Evolutionary conservation across 2,329 filamentous ascomycete genomes (phyloP).

Genomic region (Beauveria medogensis): DNA sequence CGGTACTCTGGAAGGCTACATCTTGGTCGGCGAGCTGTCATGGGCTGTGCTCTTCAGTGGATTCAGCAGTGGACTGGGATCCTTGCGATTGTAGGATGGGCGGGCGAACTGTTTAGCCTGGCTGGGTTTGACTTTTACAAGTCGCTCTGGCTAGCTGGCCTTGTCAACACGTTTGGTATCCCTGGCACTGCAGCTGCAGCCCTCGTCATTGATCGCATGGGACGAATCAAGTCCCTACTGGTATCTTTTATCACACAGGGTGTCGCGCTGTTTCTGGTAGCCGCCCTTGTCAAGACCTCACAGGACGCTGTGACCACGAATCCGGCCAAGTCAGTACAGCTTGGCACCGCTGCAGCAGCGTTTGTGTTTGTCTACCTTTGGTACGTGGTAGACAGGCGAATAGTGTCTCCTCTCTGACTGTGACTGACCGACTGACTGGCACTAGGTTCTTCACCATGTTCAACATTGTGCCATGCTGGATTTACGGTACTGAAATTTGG

Average conservation of each 20-base stretch:
- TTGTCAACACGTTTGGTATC: conserved; percentile 43
- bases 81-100: conserved; percentile 31
- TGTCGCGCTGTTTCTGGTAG: conserved; percentile 22
- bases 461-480: conserved; percentile 26
- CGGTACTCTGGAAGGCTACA: conserved; percentile 27
- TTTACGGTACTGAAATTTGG: conserved; percentile 45
- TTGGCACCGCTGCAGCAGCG: conserved; percentile 18
- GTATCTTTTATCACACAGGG: conserved; percentile 23
- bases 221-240: conserved; percentile 27
- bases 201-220: conserved; percentile 41
- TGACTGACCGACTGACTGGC: not conserved
- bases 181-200: conserved; percentile 42
- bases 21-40: conserved; percentile 30
- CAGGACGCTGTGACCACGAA: conserved; percentile 13
- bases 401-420: not conserved
- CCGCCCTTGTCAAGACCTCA: conserved; percentile 24
- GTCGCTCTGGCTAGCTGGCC: conserved; percentile 34
- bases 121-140: conserved; percentile 19
- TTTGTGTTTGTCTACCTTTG: conserved; percentile 20
- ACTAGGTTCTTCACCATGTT: conserved; percentile 25
- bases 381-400: conserved; percentile 8
- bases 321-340: conserved; percentile 11
- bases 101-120: conserved; percentile 16
- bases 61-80: conserved; percentile 38
- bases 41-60: conserved; percentile 33